phyloP scores from a whole-genome alignment of 352 stramenopile species.

The Globisporangium rhizosaccharum region DNA sequence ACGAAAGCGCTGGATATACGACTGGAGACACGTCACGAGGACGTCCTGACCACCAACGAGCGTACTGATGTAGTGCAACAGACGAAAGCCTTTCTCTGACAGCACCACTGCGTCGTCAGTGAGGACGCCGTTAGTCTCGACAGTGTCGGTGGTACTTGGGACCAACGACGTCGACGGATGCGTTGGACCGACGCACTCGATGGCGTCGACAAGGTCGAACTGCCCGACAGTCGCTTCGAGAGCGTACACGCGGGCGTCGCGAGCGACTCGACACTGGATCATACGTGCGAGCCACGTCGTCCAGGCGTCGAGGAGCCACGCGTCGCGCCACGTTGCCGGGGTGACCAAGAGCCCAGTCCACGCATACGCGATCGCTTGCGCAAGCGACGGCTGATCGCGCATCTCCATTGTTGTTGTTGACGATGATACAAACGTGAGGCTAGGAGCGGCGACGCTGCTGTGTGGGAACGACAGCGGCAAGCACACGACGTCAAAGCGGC shows the following conservation, averaged over 20 bases:
- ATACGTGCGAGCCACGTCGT: slow-evolving; percentile 96
- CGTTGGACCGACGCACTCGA: not conserved
- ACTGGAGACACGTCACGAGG: not conserved
- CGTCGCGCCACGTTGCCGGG: slow-evolving; percentile 92
- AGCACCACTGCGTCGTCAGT: not conserved
- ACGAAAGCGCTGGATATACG: not conserved
- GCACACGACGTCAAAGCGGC: slow-evolving; percentile 95
- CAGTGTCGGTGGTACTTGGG: not conserved
- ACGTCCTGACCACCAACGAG: not conserved
- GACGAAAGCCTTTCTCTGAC: not conserved
- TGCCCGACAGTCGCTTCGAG: not conserved
- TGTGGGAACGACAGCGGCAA: slow-evolving; percentile 92
- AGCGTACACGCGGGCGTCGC: slow-evolving; percentile 18
- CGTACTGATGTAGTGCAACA: not conserved
- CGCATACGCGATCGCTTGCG: slow-evolving; percentile 93
- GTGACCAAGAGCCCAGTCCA: slow-evolving; percentile 97
- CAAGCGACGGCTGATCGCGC: slow-evolving; percentile 79
- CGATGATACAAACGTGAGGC: not conserved
- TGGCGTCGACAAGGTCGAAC: not conserved
- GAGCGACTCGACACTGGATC: slow-evolving; percentile 78
- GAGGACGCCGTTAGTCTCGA: not conserved
- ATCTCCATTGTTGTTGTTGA: not conserved
- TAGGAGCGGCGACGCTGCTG: slow-evolving; percentile 13
- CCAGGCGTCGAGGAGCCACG: slow-evolving; percentile 98
- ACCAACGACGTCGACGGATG: not conserved